phyloP scores from a whole-genome alignment of 352 stramenopile species.

The Thraustotheca clavata region DNA sequence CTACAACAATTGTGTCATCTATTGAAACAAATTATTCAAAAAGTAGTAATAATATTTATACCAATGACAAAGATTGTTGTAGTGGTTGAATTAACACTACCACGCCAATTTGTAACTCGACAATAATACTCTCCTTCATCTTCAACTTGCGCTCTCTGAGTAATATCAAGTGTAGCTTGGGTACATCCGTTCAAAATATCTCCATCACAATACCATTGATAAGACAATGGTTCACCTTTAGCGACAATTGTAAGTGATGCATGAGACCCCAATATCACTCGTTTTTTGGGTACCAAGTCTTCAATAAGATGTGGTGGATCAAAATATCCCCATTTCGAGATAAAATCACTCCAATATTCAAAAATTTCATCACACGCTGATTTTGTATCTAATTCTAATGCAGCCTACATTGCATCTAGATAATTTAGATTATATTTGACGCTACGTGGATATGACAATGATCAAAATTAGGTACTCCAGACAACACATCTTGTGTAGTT shows the following conservation, averaged over 20 bases:
- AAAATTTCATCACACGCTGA: slow-evolving; percentile 24
- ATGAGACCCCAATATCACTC: slow-evolving; percentile 39
- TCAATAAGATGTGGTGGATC: slow-evolving; percentile 34
- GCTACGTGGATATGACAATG: slow-evolving; percentile 29
- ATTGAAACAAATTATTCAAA: background rate
- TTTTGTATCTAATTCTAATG: background rate
- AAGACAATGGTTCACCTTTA: slow-evolving; percentile 56
- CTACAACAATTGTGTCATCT: slow-evolving; percentile 18
- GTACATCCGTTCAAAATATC: slow-evolving; percentile 32
- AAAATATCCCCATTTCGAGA: slow-evolving; percentile 58
- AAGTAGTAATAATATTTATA: background rate
- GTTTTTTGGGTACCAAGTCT: slow-evolving; percentile 33
- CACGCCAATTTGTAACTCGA: slow-evolving; percentile 46
- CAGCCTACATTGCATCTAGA: background rate
- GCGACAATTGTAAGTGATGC: slow-evolving; percentile 38
- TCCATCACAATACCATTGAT: slow-evolving; percentile 50
- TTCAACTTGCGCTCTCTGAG: slow-evolving; percentile 40
- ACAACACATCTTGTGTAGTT: slow-evolving; percentile 34
- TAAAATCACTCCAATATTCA: slow-evolving; percentile 37
- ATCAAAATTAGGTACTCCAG: slow-evolving; percentile 54
- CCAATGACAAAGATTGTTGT: slow-evolving; percentile 37
- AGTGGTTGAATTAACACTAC: slow-evolving; percentile 24
- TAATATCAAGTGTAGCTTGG: slow-evolving; percentile 39
- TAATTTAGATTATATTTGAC: background rate
- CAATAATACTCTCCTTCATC: slow-evolving; percentile 56